Conservation (phyloP, 768 basidiomycete species). For the Boletus eberwhitei region DNA sequence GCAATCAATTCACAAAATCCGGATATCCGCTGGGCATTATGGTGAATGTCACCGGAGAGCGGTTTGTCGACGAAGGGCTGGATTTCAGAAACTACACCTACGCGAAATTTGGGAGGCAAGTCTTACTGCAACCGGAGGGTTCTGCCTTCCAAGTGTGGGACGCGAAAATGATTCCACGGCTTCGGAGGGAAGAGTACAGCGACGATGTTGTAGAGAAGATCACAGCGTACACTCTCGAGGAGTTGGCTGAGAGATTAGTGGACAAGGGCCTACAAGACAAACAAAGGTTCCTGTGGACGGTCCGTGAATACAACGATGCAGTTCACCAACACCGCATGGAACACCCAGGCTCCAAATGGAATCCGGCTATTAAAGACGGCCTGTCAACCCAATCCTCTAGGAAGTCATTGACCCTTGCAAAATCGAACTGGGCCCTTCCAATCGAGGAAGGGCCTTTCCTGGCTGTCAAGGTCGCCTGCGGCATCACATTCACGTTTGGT, state of each 20-base stretch:
- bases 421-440: constrained; percentile 67
- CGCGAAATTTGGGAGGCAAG: constrained; percentile 61
- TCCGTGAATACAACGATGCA: constrained; percentile 51
- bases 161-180: constrained; percentile 36
- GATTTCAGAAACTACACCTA: constrained; percentile 75
- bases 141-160: constrained; percentile 69
- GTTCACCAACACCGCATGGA: constrained; percentile 37
- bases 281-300: constrained; percentile 42
- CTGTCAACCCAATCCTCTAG: constrained; percentile 47
- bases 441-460: constrained; percentile 53
- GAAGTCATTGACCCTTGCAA: constrained; percentile 41
- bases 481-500: constrained; percentile 72
- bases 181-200: constrained; percentile 65
- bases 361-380: constrained; percentile 64
- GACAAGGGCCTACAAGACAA: constrained; percentile 45
- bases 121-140: constrained; percentile 55
- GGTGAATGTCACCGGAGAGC: constrained; percentile 53
- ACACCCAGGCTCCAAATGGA: constrained; percentile 41
- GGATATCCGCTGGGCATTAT: constrained; percentile 71
- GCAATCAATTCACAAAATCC: constrained; percentile 72
- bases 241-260: constrained; percentile 46
- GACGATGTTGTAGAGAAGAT: constrained; percentile 59
- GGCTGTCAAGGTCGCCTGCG: constrained; percentile 67
- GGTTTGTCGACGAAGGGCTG: constrained; percentile 71
- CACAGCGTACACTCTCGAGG: constrained; percentile 43